Conservation (phyloP, 2,329 filamentous ascomycete species). For the Hirsutella rhossiliensis region DNA sequence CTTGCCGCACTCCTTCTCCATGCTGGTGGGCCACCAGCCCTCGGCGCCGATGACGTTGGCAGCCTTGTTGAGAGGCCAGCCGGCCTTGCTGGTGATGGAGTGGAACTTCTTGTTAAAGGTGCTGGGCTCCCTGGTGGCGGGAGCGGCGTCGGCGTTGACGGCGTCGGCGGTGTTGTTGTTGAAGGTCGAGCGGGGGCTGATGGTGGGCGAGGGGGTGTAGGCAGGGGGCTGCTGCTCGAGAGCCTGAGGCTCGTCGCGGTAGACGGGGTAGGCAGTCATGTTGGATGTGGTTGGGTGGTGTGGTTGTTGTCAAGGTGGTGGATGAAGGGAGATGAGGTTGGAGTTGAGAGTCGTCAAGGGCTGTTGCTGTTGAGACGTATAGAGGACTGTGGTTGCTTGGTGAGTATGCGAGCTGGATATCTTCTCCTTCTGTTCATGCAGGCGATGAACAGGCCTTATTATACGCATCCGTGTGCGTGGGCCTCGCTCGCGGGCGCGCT, state of each 20-base stretch:
- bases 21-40: conserved; percentile 62
- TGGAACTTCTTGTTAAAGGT: conserved; percentile 47
- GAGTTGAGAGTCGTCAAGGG: too few species aligned
- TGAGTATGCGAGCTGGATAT: too few species aligned
- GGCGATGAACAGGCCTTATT: too few species aligned
- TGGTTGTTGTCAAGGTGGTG: background rate
- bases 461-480: too few species aligned
- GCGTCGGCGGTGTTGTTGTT: background rate
- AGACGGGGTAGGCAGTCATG: conserved; percentile 9
- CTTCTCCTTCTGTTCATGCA: too few species aligned
- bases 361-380: too few species aligned
- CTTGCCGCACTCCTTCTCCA: conserved; percentile 67
- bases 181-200: conserved; percentile 1
- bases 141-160: background rate
- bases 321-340: background rate
- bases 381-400: too few species aligned
- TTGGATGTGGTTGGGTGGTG: background rate
- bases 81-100: conserved; percentile 52
- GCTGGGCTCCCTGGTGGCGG: conserved; percentile 14
- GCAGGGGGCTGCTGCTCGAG: conserved; percentile 9
- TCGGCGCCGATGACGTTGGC: conserved; percentile 60
- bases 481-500: too few species aligned
- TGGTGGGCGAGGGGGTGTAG: conserved; percentile 4
- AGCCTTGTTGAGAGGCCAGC: conserved; percentile 53
- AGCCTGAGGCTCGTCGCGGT: conserved; percentile 8